Evolutionary conservation across 805 yeast species (phyloP), one percentile per base, ranked within the genome.

Genomic region (Teunomyces barrocoloradensis): DNA sequence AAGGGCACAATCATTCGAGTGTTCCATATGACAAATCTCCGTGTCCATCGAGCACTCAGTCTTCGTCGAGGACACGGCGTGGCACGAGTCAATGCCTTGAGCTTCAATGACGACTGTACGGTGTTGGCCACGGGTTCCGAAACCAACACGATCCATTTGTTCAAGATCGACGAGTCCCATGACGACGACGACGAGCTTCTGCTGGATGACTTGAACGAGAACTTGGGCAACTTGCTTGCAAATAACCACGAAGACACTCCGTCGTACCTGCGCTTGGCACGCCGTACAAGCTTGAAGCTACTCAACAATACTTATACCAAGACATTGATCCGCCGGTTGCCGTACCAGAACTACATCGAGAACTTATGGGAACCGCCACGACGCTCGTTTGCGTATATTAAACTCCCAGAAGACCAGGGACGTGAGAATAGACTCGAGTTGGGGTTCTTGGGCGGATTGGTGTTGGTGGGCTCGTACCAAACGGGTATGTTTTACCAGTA

Each of bases 1-100:
- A 73, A 71, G 48, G 78, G 78, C 6, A 73, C 78, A 6, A 73
- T 73, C 11, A 58, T 73, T 1, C 56, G 77, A 12, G 68, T 70
- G 2, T 64, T 64, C 48, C 46, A 45, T 9, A 47, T 50, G 5
- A 49, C 39, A 10, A 53, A 48, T 29, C 47, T 25, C 2, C 47
- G 42, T 2, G 53, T 73, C 11, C 47, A 56, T 11, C 68, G 60
- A 36, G 65, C 68, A 15, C 63, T 58, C 15, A 69, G 64, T 45
- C 62, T 73, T 28, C 58, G 78, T 33, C 54, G 78, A 12, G 78
- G 78, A 3, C 75, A 71, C 45, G 68, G 72, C 45, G 54, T 61
- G 6, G 68, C 73, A 5, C 57, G 49, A 10, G 63, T 73, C 42
- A 67, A 65, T 40, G 56, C 69, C 2, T 59, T 73, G 45, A 60